Percentiles rank a stretch among this genome's conserved stretches.
Evolutionary conservation across 2,329 filamentous ascomycete species (phyloP).

Genomic region (Fusarium sp.): DNA sequence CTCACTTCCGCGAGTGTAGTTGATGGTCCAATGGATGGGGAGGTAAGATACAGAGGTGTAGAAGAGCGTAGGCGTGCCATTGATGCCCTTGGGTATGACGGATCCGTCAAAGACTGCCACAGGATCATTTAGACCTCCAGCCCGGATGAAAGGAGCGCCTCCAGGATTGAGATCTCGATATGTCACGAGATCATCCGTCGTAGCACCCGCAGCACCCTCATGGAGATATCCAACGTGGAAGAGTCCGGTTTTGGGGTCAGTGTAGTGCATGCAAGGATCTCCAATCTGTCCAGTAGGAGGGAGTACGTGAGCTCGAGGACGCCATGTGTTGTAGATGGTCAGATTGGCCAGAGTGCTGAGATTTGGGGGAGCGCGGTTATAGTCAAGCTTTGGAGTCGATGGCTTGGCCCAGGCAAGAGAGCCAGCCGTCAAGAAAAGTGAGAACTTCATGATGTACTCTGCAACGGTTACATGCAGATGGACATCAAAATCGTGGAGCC

Average conservation of each 20-base stretch:
- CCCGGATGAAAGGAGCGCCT: conserved; percentile 55
- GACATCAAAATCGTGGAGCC: not conserved
- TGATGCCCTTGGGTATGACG: conserved; percentile 55
- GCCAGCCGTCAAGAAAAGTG: conserved; percentile 23
- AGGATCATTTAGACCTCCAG: conserved; percentile 46
- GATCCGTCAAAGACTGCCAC: conserved; percentile 56
- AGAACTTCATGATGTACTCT: conserved; percentile 25
- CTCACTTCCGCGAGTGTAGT: conserved; percentile 58
- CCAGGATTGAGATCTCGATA: conserved; percentile 51
- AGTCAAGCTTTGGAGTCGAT: conserved; percentile 42
- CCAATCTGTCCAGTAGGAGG: conserved; percentile 54
- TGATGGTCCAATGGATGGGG: conserved; percentile 58
- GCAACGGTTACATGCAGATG: not conserved
- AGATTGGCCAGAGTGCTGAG: conserved; percentile 52
- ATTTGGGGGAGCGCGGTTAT: conserved; percentile 52
- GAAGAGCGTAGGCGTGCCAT: conserved; percentile 55
- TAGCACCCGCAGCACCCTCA: conserved; percentile 49
- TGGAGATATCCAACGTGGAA: conserved; percentile 59
- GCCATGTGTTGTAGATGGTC: conserved; percentile 47
- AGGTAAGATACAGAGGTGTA: conserved; percentile 57
- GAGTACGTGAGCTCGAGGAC: conserved; percentile 53
- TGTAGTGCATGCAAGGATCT: conserved; percentile 58
- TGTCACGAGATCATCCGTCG: conserved; percentile 55
- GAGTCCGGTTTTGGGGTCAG: conserved; percentile 54
- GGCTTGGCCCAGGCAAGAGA: conserved; percentile 32